Base-by-base conservation (phyloP, 2,329 filamentous ascomycete species). In the Xenosphaeropsis pyriputrescens region DNA sequence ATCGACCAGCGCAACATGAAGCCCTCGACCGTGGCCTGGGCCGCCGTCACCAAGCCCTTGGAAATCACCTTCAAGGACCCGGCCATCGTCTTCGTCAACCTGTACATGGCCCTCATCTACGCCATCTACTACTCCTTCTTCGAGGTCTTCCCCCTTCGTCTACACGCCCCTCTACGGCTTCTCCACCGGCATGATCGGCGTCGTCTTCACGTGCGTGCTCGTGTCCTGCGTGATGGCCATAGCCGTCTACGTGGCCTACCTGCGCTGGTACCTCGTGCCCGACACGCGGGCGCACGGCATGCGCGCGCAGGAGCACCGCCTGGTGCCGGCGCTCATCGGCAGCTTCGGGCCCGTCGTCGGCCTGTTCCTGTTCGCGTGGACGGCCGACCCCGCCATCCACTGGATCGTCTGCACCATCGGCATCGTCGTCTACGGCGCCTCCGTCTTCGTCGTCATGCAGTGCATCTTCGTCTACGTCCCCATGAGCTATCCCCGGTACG, bases 81-180 rank as follows among this genome's bases (percentile, higher is more conserved):
- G 0, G 69, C 73, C 11, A 66, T 80, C 45, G 53, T 73, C 41
- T 78, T 79, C 53, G 65, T 72, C 1, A 70, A 75, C 48, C 39
- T 75, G 29, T 80, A 79, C 55, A 72, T 68, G 3, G 67, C 67
- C 38, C 64, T 79, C 45, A 66, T 72, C 45, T 80, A 77, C 54
- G 70, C 63, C 38, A 75, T 72, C 50, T 75, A 73, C 59, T 73
- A 73, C 48, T 66, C 62, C 32, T 79, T 68, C 57, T 80, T 80
- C 50, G 75, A 79, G 48, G 69, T 69, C n/a, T 79, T 80, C 53
- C 74, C 75, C 4, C 58, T 77, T 77, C 12, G 72, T 79, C 39
- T 81, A 75, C 51, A 63, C 65, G 2, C 62, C 62, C 30, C 59
- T 67, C 48, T 80, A 81, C 55, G 54, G 58, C 50, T 77, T 81